Evolutionary conservation across 148 eudicot genomes (phyloP).

Genomic region (Dysphania ambrosioides): DNA sequence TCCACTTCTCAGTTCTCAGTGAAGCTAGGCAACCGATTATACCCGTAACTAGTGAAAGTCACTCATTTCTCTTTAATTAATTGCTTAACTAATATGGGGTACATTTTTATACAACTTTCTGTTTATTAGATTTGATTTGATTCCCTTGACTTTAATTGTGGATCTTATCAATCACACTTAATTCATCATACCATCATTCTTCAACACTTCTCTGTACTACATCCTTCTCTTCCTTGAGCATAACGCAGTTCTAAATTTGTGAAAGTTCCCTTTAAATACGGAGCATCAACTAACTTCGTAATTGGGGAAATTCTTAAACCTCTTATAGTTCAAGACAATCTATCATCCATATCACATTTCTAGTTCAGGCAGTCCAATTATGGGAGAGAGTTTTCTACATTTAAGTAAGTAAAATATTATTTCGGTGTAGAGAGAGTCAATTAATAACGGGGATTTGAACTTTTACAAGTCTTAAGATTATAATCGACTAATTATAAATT

Average conservation of each 20-base stretch:
- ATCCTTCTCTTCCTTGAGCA: not conserved
- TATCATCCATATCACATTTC: not conserved
- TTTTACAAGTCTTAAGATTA: no score
- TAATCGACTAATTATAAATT: no score
- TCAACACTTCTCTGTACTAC: not conserved
- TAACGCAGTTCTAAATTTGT: not conserved
- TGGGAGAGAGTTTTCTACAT: no score
- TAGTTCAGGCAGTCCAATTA: no score
- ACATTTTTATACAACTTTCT: not conserved
- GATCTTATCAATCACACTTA: slow-evolving; percentile 22
- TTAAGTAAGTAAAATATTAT: no score
- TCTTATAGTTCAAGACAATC: not conserved
- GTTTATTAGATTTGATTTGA: slow-evolving; percentile 23
- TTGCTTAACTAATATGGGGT: not conserved
- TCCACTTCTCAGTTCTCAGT: slow-evolving; percentile 15
- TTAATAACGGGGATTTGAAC: no score
- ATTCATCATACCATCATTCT: slow-evolving; percentile 12
- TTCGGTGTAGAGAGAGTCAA: no score
- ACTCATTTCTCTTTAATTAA: not conserved
- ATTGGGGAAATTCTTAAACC: not conserved
- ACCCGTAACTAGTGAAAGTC: not conserved
- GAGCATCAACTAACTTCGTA: not conserved
- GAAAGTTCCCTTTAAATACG: not conserved
- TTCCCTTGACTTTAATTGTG: slow-evolving; percentile 18
- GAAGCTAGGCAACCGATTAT: slow-evolving; percentile 7